Percentiles rank a stretch among this genome's conserved stretches.
Evolutionary conservation across 805 yeast species (phyloP).

Genomic region (Ogataea methylovora): DNA sequence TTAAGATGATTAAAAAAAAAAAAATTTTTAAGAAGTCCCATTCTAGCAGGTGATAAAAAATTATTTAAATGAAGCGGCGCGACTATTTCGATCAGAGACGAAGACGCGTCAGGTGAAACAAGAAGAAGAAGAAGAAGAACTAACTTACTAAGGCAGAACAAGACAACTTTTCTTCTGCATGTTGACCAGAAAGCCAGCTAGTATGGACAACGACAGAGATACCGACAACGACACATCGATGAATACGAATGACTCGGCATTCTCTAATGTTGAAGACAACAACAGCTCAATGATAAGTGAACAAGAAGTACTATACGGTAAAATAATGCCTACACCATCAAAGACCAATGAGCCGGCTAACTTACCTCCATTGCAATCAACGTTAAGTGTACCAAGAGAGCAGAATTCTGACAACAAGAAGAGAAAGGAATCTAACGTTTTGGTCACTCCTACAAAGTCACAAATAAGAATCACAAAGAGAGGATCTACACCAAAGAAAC

Average conservation of each 20-base stretch:
- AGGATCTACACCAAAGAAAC: conserved; percentile 10
- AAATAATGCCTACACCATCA: conserved; percentile 17
- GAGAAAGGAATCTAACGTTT: not conserved
- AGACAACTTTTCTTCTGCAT: too few species aligned
- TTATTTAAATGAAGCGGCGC: conserved; percentile 3
- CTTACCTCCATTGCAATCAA: conserved; percentile 11
- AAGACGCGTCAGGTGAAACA: too few species aligned
- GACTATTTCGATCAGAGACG: too few species aligned
- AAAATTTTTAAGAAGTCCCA: conserved; percentile 5
- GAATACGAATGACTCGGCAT: conserved; percentile 1
- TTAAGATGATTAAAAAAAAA: conserved; percentile 2
- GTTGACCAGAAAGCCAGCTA: too few species aligned
- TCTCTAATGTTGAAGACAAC: conserved; percentile 1
- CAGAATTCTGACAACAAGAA: conserved; percentile 1
- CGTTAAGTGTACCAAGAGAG: conserved; percentile 16
- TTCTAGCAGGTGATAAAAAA: not conserved
- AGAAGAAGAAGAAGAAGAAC: not conserved
- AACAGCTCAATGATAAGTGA: conserved; percentile 7
- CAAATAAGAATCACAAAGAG: conserved; percentile 2
- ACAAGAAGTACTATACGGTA: conserved; percentile 19
- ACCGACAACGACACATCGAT: not conserved
- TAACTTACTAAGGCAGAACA: not conserved
- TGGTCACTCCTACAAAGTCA: conserved; percentile 1
- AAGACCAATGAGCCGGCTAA: conserved; percentile 11
- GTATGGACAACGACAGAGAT: too few species aligned